These are phyloP conservation scores for Hypoxylon sp. DNA, from an alignment of 2,329 filamentous ascomycete genomes.

Conservation along the genomic window DNA sequence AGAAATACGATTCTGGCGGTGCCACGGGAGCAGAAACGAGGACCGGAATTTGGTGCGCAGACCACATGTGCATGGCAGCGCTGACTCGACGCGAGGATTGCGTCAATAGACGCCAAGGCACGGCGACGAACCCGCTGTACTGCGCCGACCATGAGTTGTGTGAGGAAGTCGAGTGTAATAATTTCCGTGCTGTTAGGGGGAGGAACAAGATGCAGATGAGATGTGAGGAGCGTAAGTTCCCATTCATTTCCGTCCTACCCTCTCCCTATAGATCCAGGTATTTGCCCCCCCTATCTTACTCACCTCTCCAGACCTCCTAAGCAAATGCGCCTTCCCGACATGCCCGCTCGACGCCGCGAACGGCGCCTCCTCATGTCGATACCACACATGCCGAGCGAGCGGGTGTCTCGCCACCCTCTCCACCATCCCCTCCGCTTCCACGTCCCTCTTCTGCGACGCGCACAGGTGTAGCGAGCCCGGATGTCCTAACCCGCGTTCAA, in stretches of 20 bases:
- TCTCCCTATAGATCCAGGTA: neutral
- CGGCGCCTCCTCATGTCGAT: conserved; percentile 18
- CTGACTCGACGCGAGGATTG: conserved; percentile 37
- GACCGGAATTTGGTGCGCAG: conserved; percentile 33
- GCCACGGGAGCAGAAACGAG: neutral
- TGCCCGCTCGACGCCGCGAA: conserved; percentile 30
- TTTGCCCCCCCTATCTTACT: neutral
- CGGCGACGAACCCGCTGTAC: conserved; percentile 32
- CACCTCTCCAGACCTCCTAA: conserved; percentile 25
- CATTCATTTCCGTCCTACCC: neutral
- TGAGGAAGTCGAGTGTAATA: conserved; percentile 30
- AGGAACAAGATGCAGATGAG: conserved; percentile 24
- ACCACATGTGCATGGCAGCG: conserved; percentile 46
- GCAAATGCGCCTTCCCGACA: conserved; percentile 34
- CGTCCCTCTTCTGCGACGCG: conserved; percentile 34
- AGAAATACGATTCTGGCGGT: conserved; percentile 24
- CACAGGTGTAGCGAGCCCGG: conserved; percentile 34
- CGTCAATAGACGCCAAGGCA: conserved; percentile 38
- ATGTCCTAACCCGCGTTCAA: conserved; percentile 27
- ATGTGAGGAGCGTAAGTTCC: conserved; percentile 46
- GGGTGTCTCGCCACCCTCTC: conserved; percentile 25
- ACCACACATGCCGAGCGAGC: conserved; percentile 20
- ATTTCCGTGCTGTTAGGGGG: conserved; percentile 29
- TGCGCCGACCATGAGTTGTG: conserved; percentile 45
- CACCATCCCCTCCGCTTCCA: neutral